Evolutionary conservation across 1,139 yeast species (phyloP).

Genomic region (Debaryomycetaceae sp.): DNA sequence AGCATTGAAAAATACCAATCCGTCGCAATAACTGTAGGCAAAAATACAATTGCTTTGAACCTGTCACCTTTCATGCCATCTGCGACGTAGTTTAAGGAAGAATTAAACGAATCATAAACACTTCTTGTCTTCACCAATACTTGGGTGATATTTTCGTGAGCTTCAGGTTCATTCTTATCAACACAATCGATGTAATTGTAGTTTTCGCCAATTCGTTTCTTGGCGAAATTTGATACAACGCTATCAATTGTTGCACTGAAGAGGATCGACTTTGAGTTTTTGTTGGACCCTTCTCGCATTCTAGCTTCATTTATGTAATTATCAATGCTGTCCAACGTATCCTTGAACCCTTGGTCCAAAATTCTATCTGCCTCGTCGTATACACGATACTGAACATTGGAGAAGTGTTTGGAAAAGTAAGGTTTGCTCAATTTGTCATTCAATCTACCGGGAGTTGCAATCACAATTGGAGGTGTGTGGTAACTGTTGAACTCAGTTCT

Average conservation of each 20-base stretch:
- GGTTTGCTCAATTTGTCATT: slow-evolving; percentile 53
- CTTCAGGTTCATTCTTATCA: slow-evolving; percentile 69
- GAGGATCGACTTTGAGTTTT: slow-evolving; percentile 58
- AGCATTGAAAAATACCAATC: slow-evolving; percentile 35
- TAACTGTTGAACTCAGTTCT: slow-evolving; percentile 16
- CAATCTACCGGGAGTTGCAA: slow-evolving; percentile 91
- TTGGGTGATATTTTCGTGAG: slow-evolving; percentile 77
- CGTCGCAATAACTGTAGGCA: slow-evolving; percentile 73
- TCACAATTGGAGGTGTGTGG: slow-evolving; percentile 49
- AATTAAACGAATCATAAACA: slow-evolving; percentile 48
- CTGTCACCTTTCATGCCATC: slow-evolving; percentile 22
- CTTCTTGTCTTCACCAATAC: slow-evolving; percentile 49
- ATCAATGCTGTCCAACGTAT: slow-evolving; percentile 57
- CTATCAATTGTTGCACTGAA: slow-evolving; percentile 87
- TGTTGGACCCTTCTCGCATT: slow-evolving; percentile 18
- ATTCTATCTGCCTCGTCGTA: slow-evolving; percentile 89
- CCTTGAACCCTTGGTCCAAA: slow-evolving; percentile 72
- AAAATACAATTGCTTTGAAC: slow-evolving; percentile 80
- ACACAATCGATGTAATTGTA: slow-evolving; percentile 76
- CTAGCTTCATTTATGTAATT: slow-evolving; percentile 42
- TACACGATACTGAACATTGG: slow-evolving; percentile 58
- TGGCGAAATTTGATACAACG: slow-evolving; percentile 63
- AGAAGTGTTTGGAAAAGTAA: slow-evolving; percentile 46
- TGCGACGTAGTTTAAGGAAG: slow-evolving; percentile 48
- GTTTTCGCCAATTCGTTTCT: slow-evolving; percentile 56